These are phyloP conservation scores for Fusarium sp. DNA, from an alignment of 2,329 filamentous ascomycete species.

Conservation along the genomic window DNA sequence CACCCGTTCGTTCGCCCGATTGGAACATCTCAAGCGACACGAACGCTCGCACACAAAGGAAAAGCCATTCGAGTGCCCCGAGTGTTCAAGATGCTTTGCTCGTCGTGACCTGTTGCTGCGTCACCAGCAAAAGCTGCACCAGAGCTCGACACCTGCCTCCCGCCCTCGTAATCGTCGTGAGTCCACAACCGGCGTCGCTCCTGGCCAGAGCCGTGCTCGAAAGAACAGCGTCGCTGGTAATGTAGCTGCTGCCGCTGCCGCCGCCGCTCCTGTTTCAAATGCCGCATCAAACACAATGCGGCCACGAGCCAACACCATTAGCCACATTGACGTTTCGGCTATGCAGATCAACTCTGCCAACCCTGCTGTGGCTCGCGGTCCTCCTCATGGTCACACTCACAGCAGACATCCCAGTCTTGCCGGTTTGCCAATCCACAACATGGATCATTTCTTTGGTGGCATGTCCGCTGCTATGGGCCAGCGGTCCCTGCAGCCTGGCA, in stretches of 20 bases:
- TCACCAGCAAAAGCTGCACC: constrained; percentile 98
- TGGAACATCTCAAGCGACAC: constrained; percentile 97
- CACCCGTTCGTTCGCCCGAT: constrained; percentile 88
- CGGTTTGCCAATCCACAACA: constrained; percentile 70
- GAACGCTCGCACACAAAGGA: constrained; percentile 99
- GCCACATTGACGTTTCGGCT: constrained; percentile 84
- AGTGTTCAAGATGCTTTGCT: constrained; percentile 95
- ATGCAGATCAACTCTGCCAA: constrained; percentile 76
- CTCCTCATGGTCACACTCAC: constrained; percentile 68
- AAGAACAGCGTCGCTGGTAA: constrained; percentile 88
- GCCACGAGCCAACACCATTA: constrained; percentile 94
- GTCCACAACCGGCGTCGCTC: constrained; percentile 80
- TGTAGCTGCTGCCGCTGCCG: constrained; percentile 58
- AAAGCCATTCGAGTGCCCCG: constrained; percentile 97
- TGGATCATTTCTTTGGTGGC: constrained; percentile 75
- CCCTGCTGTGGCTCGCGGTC: constrained; percentile 62
- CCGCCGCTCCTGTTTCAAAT: constrained; percentile 57
- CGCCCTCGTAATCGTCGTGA: constrained; percentile 90
- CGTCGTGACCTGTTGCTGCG: constrained; percentile 89
- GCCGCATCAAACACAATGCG: constrained; percentile 73
- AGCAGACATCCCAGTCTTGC: constrained; percentile 81
- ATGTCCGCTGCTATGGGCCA: constrained; percentile 78
- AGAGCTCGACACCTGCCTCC: constrained; percentile 88
- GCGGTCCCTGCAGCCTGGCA: constrained; percentile 73
- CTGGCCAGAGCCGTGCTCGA: constrained; percentile 78